Conservation (phyloP, 2,329 filamentous ascomycete genomes). For the Aspergillus versicolor region DNA sequence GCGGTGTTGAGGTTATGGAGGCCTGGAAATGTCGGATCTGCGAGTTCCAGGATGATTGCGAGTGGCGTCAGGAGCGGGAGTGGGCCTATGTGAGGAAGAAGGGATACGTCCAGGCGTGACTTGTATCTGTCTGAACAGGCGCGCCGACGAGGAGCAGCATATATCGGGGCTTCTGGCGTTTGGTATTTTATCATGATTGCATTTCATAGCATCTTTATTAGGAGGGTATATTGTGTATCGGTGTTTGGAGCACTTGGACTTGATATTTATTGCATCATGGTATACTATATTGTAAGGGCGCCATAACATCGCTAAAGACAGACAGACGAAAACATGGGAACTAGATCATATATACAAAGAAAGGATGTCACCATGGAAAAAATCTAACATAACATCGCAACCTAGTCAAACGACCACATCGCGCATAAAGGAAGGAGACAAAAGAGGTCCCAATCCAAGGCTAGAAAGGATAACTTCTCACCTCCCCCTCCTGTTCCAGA, state of each 20-base stretch:
- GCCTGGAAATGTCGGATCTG: constrained; percentile 85
- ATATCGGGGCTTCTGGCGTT: neutral
- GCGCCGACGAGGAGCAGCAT: neutral
- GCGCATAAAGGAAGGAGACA: neutral
- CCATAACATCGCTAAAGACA: neutral
- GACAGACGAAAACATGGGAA: neutral
- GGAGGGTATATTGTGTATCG: neutral
- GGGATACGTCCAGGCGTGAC: neutral
- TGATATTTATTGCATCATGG: neutral
- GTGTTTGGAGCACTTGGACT: neutral
- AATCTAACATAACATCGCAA: neutral
- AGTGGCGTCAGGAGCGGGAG: constrained; percentile 72
- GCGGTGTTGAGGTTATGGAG: constrained; percentile 78
- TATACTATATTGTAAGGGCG: neutral
- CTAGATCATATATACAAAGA: neutral
- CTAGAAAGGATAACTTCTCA: constrained; percentile 61
- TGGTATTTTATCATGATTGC: neutral
- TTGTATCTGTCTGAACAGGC: neutral
- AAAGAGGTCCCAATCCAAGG: neutral
- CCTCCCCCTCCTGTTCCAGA: constrained; percentile 59
- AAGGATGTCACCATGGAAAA: too few relatives aligned
- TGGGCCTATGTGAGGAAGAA: constrained; percentile 50
- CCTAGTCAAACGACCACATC: neutral
- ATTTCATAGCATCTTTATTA: neutral
- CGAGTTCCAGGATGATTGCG: constrained; percentile 76